These are phyloP conservation scores for Pseudevernia furfuracea DNA, from an alignment of 495 filamentous ascomycete species.

Conservation along the genomic window DNA sequence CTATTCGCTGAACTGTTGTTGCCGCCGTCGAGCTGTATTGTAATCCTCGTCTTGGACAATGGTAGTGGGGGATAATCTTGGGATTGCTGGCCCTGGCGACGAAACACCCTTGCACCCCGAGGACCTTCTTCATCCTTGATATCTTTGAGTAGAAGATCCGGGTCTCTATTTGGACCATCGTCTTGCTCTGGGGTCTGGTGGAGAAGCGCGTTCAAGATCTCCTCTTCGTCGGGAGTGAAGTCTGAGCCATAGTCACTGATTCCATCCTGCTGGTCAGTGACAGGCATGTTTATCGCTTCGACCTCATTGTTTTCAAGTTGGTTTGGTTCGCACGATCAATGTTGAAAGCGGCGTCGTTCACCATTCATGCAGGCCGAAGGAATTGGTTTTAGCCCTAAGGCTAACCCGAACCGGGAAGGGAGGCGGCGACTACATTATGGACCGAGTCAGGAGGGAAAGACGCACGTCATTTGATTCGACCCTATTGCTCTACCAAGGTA, in stretches of 20 bases:
- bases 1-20: conserved; percentile 37
- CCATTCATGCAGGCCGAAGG: not conserved
- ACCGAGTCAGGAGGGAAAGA: no score
- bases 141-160: conserved; percentile 13
- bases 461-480: no score
- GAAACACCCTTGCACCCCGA: conserved; percentile 33
- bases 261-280: conserved; percentile 26
- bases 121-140: conserved; percentile 33
- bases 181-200: conserved; percentile 29
- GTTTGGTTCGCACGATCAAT: not conserved
- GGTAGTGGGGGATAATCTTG: conserved; percentile 22
- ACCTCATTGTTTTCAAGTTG: not conserved
- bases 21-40: conserved; percentile 20
- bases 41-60: conserved; percentile 15
- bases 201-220: conserved; percentile 42
- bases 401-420: not conserved
- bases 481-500: no score
- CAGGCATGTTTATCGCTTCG: conserved; percentile 1
- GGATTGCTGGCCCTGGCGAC: conserved; percentile 36
- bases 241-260: conserved; percentile 67
- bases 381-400: not conserved
- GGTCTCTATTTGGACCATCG: conserved; percentile 15
- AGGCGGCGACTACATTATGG: no score
- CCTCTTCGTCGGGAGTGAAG: conserved; percentile 56
- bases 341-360: not conserved